phyloP scores from a whole-genome alignment of 345 rosid genomes.

The Pseudoturritis turrita region DNA sequence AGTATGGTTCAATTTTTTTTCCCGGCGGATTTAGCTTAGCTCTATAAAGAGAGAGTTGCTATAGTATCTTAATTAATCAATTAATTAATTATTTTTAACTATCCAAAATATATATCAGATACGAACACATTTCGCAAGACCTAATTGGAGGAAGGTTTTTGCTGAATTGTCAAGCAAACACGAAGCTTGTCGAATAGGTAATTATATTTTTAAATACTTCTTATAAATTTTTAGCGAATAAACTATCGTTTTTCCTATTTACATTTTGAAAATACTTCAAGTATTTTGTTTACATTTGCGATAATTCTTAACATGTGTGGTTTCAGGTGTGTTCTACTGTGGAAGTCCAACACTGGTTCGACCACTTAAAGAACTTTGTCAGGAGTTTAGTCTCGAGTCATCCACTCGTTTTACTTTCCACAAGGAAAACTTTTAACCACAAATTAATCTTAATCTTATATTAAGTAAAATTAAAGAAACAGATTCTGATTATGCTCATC shows the following conservation, averaged over 20 bases:
- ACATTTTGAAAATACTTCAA: neutral
- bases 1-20: too few species aligned
- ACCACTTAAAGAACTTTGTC: slow-evolving; percentile 58
- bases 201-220: neutral
- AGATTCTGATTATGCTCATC: slow-evolving; percentile 6
- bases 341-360: slow-evolving; percentile 84
- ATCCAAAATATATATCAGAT: slow-evolving; percentile 41
- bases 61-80: neutral
- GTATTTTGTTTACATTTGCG: neutral
- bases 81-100: neutral
- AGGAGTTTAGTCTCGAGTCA: slow-evolving; percentile 71
- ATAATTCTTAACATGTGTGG: slow-evolving; percentile 2
- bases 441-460: neutral
- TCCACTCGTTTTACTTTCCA: slow-evolving; percentile 83
- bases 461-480: neutral
- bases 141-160: slow-evolving; percentile 93
- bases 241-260: neutral
- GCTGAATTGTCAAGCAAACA: slow-evolving; percentile 53
- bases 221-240: neutral
- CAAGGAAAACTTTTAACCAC: slow-evolving; percentile 76
- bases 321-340: slow-evolving; percentile 89
- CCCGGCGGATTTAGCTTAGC: neutral
- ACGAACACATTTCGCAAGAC: slow-evolving; percentile 92
- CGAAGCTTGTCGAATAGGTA: slow-evolving; percentile 68
- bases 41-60: neutral